Percentiles rank a stretch among this genome's conserved stretches.
These are phyloP conservation scores for Colletotrichum plurivorum DNA, from an alignment of 2,329 filamentous ascomycete genomes.

Conservation along the genomic window DNA sequence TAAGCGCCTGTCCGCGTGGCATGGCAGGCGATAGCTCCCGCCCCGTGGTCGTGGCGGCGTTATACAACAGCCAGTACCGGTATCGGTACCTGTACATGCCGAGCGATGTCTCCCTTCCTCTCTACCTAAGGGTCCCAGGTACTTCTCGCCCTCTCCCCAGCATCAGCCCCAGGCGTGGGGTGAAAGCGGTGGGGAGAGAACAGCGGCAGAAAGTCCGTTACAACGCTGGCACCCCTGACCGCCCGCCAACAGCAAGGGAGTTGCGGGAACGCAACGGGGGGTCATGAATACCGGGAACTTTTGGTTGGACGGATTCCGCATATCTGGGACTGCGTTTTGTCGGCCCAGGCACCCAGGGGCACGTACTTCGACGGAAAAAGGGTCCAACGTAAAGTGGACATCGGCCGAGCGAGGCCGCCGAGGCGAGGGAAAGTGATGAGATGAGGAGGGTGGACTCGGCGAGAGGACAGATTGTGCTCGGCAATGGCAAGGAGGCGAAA, in stretches of 20 bases:
- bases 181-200: conserved; percentile 36
- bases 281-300: conserved; percentile 27
- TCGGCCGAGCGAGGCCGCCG: not conserved
- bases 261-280: conserved; percentile 28
- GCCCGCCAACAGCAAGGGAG: conserved; percentile 30
- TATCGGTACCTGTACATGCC: conserved; percentile 26
- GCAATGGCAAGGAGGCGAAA: not conserved
- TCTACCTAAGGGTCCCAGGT: conserved; percentile 33
- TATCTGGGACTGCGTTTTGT: conserved; percentile 2
- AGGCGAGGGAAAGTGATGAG: not conserved
- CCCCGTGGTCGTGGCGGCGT: conserved; percentile 1
- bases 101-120: conserved; percentile 25
- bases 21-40: conserved; percentile 37
- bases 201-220: conserved; percentile 34
- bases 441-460: not conserved
- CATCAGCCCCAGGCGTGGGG: conserved; percentile 39
- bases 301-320: conserved; percentile 13
- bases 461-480: not conserved
- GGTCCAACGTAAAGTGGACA: not conserved
- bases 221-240: conserved; percentile 24
- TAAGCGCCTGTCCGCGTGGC: conserved; percentile 33
- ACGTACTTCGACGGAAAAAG: not conserved
- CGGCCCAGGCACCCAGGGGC: too few species aligned
- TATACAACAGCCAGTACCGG: not conserved
- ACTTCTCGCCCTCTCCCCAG: conserved; percentile 34